phyloP scores from a whole-genome alignment of 192 early-diverging fungal species.

The Coemansia sp. region DNA sequence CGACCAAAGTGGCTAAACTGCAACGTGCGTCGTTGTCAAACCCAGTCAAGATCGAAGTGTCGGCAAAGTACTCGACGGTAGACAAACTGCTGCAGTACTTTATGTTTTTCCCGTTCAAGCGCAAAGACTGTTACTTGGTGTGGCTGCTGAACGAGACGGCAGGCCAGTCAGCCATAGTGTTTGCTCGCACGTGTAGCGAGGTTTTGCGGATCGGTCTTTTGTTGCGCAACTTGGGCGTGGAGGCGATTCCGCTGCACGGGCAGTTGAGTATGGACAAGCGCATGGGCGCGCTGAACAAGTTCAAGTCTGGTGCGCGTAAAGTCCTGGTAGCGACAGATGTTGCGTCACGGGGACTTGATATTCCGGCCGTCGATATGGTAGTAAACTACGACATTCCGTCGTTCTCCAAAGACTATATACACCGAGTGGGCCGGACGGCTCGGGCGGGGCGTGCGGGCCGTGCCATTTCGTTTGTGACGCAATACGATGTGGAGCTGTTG shows the following conservation, averaged over 20 bases:
- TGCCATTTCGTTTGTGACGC: constrained; percentile 79
- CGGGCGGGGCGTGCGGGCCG: constrained; percentile 80
- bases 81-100: constrained; percentile 93
- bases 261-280: constrained; percentile 92
- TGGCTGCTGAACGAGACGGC: constrained; percentile 94
- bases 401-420: constrained; percentile 86
- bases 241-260: constrained; percentile 91
- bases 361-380: constrained; percentile 92
- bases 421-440: constrained; percentile 84
- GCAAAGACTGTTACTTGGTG: constrained; percentile 91
- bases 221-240: constrained; percentile 91
- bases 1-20: constrained; percentile 95
- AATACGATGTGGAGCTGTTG: constrained; percentile 94
- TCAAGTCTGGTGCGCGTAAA: constrained; percentile 84
- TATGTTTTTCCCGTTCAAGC: constrained; percentile 93
- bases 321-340: constrained; percentile 96
- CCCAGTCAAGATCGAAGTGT: constrained; percentile 95
- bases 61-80: constrained; percentile 95
- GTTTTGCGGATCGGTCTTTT: constrained; percentile 83
- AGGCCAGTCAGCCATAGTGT: constrained; percentile 88
- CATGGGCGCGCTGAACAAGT: constrained; percentile 88
- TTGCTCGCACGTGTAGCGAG: constrained; percentile 85
- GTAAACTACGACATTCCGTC: constrained; percentile 96
- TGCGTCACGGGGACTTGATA: constrained; percentile 90
- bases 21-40: constrained; percentile 86